Conservation (phyloP, 768 basidiomycete species). For the Amanita rubescens region DNA sequence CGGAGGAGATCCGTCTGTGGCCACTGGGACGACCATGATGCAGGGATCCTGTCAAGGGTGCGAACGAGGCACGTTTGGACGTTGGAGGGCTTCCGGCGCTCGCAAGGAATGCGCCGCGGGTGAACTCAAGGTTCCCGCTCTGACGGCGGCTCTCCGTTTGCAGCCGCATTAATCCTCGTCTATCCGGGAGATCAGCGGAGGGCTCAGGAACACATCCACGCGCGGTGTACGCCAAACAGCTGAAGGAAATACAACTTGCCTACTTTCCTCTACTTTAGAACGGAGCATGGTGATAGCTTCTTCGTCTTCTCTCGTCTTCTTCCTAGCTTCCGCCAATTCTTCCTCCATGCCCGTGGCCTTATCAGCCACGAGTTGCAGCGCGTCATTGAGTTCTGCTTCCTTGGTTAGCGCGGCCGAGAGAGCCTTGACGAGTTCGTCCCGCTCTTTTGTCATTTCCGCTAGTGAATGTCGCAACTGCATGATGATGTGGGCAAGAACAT, state of each 20-base stretch:
- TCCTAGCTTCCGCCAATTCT: constrained; percentile 42
- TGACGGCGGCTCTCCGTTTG: constrained; percentile 70
- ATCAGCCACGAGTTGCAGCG: constrained; percentile 56
- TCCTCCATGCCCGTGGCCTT: constrained; percentile 54
- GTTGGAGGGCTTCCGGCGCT: constrained; percentile 42
- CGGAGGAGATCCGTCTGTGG: constrained; percentile 69
- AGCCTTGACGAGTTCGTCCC: constrained; percentile 54
- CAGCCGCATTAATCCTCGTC: constrained; percentile 81
- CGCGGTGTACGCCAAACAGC: neutral
- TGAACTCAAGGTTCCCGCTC: constrained; percentile 32
- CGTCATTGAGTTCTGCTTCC: constrained; percentile 57
- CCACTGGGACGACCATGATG: constrained; percentile 33
- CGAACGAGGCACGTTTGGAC: constrained; percentile 69
- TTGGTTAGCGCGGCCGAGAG: constrained; percentile 43
- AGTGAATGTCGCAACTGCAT: constrained; percentile 64
- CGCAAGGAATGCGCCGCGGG: constrained; percentile 40
- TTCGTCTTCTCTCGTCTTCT: constrained; percentile 62
- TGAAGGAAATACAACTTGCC: constrained; percentile 35
- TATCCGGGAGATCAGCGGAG: constrained; percentile 18
- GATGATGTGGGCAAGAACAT: constrained; percentile 70
- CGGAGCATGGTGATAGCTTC: constrained; percentile 70
- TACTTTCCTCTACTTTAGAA: constrained; percentile 83
- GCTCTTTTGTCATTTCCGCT: constrained; percentile 57
- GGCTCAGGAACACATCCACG: neutral
- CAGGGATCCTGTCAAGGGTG: constrained; percentile 44